Conservation (phyloP, 805 yeast species). For the Phaffomyces antillensis region DNA sequence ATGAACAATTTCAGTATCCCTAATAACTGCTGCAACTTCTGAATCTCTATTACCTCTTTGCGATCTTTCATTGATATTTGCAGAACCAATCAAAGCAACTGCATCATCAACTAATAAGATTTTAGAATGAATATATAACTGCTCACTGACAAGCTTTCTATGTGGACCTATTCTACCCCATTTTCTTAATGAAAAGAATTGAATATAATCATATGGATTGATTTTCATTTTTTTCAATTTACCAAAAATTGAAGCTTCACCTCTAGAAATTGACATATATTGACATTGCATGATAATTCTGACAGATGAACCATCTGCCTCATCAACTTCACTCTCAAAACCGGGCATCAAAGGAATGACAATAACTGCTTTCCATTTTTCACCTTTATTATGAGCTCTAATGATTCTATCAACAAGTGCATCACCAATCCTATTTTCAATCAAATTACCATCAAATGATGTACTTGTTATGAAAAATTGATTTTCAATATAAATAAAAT, state of each 20-base stretch:
- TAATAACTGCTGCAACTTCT: conserved; percentile 82
- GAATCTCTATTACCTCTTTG: conserved; percentile 93
- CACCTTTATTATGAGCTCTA: conserved; percentile 71
- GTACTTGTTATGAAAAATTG: conserved; percentile 94
- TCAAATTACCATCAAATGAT: conserved; percentile 71
- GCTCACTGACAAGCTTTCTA: conserved; percentile 75
- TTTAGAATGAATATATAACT: conserved; percentile 90
- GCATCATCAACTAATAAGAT: conserved; percentile 89
- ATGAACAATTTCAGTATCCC: conserved; percentile 69
- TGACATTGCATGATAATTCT: conserved; percentile 96
- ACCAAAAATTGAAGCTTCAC: conserved; percentile 80
- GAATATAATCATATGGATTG: conserved; percentile 84
- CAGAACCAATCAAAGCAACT: conserved; percentile 92
- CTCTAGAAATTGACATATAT: conserved; percentile 87
- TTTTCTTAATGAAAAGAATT: conserved; percentile 84
- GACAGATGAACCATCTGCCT: conserved; percentile 90
- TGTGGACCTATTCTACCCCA: conserved; percentile 90
- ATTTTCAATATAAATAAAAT: conserved; percentile 89
- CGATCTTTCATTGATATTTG: conserved; percentile 93
- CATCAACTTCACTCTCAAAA: conserved; percentile 86
- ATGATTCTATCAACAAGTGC: conserved; percentile 96
- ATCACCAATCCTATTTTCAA: conserved; percentile 88
- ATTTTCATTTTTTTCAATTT: conserved; percentile 73
- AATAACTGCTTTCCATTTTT: conserved; percentile 83
- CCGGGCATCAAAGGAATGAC: conserved; percentile 98